Percentiles rank a stretch among this genome's conserved stretches.
These are phyloP conservation scores for Cercospora sojina DNA, from an alignment of 2,329 filamentous ascomycete species.

Conservation along the genomic window DNA sequence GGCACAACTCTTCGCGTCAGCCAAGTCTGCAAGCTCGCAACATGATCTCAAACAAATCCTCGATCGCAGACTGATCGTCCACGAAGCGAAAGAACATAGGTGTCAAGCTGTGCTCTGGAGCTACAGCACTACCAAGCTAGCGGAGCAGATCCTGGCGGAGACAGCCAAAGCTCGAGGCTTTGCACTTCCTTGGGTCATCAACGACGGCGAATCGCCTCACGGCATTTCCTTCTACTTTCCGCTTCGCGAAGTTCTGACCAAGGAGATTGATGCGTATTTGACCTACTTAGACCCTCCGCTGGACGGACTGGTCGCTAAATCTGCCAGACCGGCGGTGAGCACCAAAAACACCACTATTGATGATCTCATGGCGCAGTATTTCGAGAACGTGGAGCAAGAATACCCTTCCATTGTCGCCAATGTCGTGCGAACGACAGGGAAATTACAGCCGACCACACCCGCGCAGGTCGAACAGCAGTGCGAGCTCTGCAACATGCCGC, in stretches of 20 bases:
- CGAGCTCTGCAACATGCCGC: constrained; percentile 66
- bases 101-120: constrained; percentile 77
- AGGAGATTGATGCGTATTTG: constrained; percentile 71
- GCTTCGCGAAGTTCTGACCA: constrained; percentile 77
- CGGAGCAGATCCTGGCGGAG: constrained; percentile 79
- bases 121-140: constrained; percentile 82
- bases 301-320: constrained; percentile 39
- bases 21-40: constrained; percentile 64
- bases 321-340: constrained; percentile 49
- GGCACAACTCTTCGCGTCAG: constrained; percentile 12
- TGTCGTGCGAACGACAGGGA: constrained; percentile 87
- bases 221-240: constrained; percentile 71
- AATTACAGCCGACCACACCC: constrained; percentile 58
- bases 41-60: constrained; percentile 72
- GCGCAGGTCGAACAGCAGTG: constrained; percentile 49
- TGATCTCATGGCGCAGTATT: constrained; percentile 85
- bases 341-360: constrained; percentile 84
- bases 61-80: constrained; percentile 68
- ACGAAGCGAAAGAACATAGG: constrained; percentile 57
- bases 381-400: constrained; percentile 77
- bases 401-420: constrained; percentile 94
- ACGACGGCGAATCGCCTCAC: constrained; percentile 66
- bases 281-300: constrained; percentile 40
- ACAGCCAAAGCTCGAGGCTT: constrained; percentile 89
- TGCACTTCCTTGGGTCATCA: constrained; percentile 75